Evolutionary conservation across 1,284 basidiomycete species (phyloP), one percentile per base, ranked within the genome.

Genomic region (Rhodotorula mucilaginosa): DNA sequence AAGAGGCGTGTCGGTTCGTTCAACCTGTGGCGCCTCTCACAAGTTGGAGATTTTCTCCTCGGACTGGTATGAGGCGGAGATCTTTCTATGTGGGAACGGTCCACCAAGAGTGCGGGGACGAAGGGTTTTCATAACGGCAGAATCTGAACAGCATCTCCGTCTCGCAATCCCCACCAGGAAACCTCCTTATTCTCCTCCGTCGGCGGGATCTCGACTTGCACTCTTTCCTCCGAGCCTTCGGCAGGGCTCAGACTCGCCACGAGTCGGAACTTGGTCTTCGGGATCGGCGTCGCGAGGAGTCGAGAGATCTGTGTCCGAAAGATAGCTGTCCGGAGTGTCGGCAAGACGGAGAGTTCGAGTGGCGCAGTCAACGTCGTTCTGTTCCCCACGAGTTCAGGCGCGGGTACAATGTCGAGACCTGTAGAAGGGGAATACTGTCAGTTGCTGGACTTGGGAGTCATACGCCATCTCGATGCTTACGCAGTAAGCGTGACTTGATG

Each of bases 131-230:
- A 61, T n/a, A 51, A 5, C 7, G 23, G 3, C 2, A 58, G 63
- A 0, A 74, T 66, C n/a, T 51, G 29, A 0, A 74, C 71, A 29
- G 29, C 15, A 44, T 76, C 74, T 16, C 73, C 70, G 3, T 71
- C 73, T 26, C 46, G n/a, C 26, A 76, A 19, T 1, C 74, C 74
- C 74, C 74, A 76, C 70, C 70, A 76, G 2, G 51, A 34, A 4
- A 76, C 29, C 26, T 74, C 68, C 34, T 68, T 68, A 16, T 68
- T 73, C 56, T 76, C 74, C 64, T 76, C 66, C 1, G 47, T 46
- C 29, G 63, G 23, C 46, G 68, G 61, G 5, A 76, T 64, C 47
- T 74, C 72, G 7, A 75, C 69, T 31, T 47, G 16, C 7, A 73
- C 59, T 47, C 63, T 62, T 15, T 58, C 51, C 34, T 10, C 49